Evolutionary conservation across 805 yeast genomes (phyloP), one percentile per base, ranked within the genome.

Genomic region (Kodamaea kaohsiungensis): DNA sequence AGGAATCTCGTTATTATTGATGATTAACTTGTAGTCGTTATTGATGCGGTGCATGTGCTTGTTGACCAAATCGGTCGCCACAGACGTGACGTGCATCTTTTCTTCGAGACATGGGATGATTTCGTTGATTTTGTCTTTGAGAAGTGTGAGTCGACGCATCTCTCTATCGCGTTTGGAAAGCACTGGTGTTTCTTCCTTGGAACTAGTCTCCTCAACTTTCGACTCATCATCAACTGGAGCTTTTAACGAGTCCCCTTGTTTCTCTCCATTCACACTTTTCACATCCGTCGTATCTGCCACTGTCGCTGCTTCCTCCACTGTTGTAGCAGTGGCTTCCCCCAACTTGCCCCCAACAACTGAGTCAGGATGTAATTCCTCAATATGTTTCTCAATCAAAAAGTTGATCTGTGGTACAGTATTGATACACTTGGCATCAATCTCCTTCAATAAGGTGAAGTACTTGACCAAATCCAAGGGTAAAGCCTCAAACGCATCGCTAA

Each of bases 61-160:
- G 30, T 79, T 73, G 46, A 91, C 79, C 10, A 86, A 80, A 61
- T 92, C 98, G 30, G 89, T 81, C 18, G 98, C 97, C 40, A 90
- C 86, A 1, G 93, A 87, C 3, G 98, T 93, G 43, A 95, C 97
- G 68, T 93, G 98, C 96, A 95, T 91, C 71, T 95, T 95, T 68
- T 95, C 98, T 67, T 93, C 98, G 53, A 93, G 72, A 57, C 97
- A 89, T 0, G 98, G 98, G 76, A 93, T 84, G 53, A 93, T 77
- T 54, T 89, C 96, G 58, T 75, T 77, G 58, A 83, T 74, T 53
- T 77, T 72, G 27, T 76, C 76, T 53, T 79, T 69, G 54, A 83
- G 79, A 22, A 67, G 61, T 25, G 66, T 60, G 56, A 81, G 65
- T 7, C 77, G 64, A 17, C 65, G 55, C 52, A 71, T 68, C 54